These are phyloP conservation scores for Parastagonospora nodorum DNA, from an alignment of 2,329 filamentous ascomycete species.

Conservation along the genomic window DNA sequence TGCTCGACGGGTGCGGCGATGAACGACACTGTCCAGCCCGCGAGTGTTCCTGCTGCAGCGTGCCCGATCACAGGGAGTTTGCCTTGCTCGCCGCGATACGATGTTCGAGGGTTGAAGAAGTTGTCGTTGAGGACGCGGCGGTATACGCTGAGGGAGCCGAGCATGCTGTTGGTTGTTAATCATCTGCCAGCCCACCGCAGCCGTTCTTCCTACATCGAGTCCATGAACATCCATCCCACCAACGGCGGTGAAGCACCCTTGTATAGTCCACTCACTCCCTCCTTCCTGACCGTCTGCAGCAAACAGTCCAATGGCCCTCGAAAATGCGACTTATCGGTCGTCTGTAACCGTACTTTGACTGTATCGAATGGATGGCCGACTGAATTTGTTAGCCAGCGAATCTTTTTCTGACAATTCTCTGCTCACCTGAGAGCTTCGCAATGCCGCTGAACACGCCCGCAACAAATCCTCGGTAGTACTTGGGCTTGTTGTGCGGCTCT, in stretches of 20 bases:
- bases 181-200: no score
- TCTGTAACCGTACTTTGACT: slow-evolving; percentile 94
- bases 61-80: slow-evolving; percentile 79
- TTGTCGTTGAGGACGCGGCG: slow-evolving; percentile 80
- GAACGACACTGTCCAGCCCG: slow-evolving; percentile 88
- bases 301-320: slow-evolving; percentile 85
- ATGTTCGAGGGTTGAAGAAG: slow-evolving; percentile 68
- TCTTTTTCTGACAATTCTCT: not conserved
- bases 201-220: slow-evolving; percentile 60
- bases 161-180: slow-evolving; percentile 62
- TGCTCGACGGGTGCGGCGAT: slow-evolving; percentile 94
- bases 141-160: slow-evolving; percentile 90
- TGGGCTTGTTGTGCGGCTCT: slow-evolving; percentile 39
- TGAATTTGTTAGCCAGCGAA: slow-evolving; percentile 25
- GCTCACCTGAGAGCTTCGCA: slow-evolving; percentile 80
- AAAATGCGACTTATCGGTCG: slow-evolving; percentile 77
- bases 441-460: slow-evolving; percentile 95
- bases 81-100: slow-evolving; percentile 46
- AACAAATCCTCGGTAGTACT: slow-evolving; percentile 93
- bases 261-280: slow-evolving; percentile 85
- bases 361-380: slow-evolving; percentile 84
- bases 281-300: slow-evolving; percentile 80
- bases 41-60: slow-evolving; percentile 83
- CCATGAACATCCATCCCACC: slow-evolving; percentile 99
- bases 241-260: slow-evolving; percentile 92